Evolutionary conservation across 2,329 filamentous ascomycete species (phyloP), one percentile per base, ranked within the genome.

Genomic region (Exophiala sideris): DNA sequence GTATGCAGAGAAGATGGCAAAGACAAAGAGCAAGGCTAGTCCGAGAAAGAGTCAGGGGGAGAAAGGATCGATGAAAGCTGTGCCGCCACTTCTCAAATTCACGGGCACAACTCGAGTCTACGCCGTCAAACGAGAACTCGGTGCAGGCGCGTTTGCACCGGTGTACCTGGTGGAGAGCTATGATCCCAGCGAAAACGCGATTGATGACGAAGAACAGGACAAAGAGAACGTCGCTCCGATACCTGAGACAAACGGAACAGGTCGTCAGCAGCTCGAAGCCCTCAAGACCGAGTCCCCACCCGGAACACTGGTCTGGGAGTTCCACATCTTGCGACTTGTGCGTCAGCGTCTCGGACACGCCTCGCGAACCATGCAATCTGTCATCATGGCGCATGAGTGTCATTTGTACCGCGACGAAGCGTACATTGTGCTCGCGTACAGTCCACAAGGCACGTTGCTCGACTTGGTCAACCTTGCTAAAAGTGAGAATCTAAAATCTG

Each of bases 201-300:
- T 73, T 24, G 68, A 74, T 8, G 70, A 73, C 12, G 66, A 65
- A 71, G 70, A 73, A 9, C 70, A 75, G 14, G 75, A 80, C 12
- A 77, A 80, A 32, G 72, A 75, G 41, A 68, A 66, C 48, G 68
- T 63, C 49, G 69, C 66, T 35, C 75, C 71, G 3, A 75, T 76
- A 52, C 83, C 44, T 14, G 18, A 39, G 5, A 12, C 41, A 11
- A 29, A 8, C 56, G 18, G 61, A 54, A 48, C 70, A 1, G 73
- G 75, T 36, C 83, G 88, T 39, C 75, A 87, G 36, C 74, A 76
- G 1, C 78, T 94, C 3, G 91, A 96, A 70, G 94, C 94, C 1
- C 79, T 99, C 63, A 99, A 99, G 72, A 91, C 96, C 84, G 94
- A 99, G 73, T 82, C 87, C 32, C 90, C 91, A 0, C 89, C 92